These are phyloP conservation scores for Eleusine indica DNA, from an alignment of 176 grass and related monocot genomes.

Conservation along the genomic window DNA sequence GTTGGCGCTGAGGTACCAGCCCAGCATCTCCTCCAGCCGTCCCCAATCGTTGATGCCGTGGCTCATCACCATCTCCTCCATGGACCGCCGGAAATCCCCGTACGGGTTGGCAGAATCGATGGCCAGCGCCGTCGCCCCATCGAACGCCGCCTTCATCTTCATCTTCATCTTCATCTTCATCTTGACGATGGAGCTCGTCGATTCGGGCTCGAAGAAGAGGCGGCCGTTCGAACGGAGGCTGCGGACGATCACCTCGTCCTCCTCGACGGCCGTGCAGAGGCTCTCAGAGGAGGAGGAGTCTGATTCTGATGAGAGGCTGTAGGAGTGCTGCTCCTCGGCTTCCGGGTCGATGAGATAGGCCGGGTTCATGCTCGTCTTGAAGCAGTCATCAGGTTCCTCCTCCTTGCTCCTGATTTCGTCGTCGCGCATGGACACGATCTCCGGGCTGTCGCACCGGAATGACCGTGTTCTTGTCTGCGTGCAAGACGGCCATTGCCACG, in stretches of 20 bases:
- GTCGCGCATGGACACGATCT: conserved; percentile 37
- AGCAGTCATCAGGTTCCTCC: not conserved
- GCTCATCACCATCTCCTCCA: conserved; percentile 87
- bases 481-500: conserved; percentile 54
- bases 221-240: conserved; percentile 48
- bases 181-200: conserved; percentile 54
- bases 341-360: conserved; percentile 27
- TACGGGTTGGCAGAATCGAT: conserved; percentile 73
- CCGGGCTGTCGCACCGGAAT: conserved; percentile 24
- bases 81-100: conserved; percentile 73
- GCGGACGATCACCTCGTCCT: conserved; percentile 41
- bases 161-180: not conserved
- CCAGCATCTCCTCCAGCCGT: conserved; percentile 88
- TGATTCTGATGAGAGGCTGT: not conserved
- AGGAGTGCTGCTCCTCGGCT: not conserved
- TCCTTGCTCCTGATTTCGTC: not conserved
- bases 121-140: conserved; percentile 56
- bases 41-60: conserved; percentile 62
- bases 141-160: conserved; percentile 26
- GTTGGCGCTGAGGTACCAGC: conserved; percentile 82
- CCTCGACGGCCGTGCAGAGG: conserved; percentile 25
- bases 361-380: conserved; percentile 34
- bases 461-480: conserved; percentile 43
- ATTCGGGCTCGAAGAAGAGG: conserved; percentile 56
- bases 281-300: conserved; percentile 6